Conservation (phyloP, 1,139 yeast species). For the Geotrichum restrictum region DNA sequence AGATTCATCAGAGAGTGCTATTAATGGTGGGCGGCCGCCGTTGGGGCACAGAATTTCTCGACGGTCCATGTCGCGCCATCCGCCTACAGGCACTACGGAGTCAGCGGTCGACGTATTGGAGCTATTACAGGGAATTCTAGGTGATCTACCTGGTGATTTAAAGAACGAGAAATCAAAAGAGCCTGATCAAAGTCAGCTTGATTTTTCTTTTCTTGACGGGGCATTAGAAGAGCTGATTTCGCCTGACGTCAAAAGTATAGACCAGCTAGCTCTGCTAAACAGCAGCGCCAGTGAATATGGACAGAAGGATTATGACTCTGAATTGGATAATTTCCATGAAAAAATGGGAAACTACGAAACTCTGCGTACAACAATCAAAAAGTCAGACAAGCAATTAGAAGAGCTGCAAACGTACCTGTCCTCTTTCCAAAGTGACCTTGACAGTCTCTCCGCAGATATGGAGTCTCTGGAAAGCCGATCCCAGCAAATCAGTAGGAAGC, state of each 20-base stretch:
- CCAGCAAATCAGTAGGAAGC: slow-evolving; percentile 53
- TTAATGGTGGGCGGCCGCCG: slow-evolving; percentile 1
- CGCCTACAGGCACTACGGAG: slow-evolving; percentile 23
- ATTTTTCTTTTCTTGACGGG: slow-evolving; percentile 2
- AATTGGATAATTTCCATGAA: slow-evolving; percentile 15
- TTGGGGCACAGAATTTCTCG: slow-evolving; percentile 13
- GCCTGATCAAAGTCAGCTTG: background rate
- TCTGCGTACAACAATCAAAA: slow-evolving; percentile 41
- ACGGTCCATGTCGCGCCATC: slow-evolving; percentile 23
- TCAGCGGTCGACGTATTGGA: slow-evolving; percentile 19
- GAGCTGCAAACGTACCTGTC: slow-evolving; percentile 44
- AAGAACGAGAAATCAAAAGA: background rate
- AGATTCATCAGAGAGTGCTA: background rate
- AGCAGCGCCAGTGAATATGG: no score
- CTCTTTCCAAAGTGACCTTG: slow-evolving; percentile 56
- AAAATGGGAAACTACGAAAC: slow-evolving; percentile 37
- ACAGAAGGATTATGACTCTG: slow-evolving; percentile 10
- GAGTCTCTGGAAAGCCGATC: slow-evolving; percentile 57
- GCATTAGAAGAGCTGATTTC: background rate
- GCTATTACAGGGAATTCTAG: slow-evolving; percentile 17
- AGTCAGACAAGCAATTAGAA: slow-evolving; percentile 41
- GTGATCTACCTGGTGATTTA: slow-evolving; percentile 5
- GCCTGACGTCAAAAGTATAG: background rate
- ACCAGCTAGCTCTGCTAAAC: background rate
- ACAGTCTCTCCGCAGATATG: slow-evolving; percentile 56